These are phyloP conservation scores for Alternaria tenuissima DNA, from an alignment of 2,329 filamentous ascomycete genomes.

Conservation along the genomic window DNA sequence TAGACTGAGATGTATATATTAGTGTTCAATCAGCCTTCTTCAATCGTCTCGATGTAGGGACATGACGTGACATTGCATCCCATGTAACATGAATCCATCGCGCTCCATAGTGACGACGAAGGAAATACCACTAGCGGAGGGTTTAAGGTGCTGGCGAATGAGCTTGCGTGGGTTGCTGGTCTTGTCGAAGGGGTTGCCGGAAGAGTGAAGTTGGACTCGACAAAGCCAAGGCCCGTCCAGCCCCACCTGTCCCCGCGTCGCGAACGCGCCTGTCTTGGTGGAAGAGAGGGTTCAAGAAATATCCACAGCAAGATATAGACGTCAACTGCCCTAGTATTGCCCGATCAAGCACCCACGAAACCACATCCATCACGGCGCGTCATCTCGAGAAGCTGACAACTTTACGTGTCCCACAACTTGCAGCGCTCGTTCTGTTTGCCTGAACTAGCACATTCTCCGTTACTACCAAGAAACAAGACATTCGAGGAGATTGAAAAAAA, in stretches of 20 bases:
- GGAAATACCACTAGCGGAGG: neutral
- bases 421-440: neutral
- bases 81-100: neutral
- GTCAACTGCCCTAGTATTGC: neutral
- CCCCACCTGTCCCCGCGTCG: conserved; percentile 24
- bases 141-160: neutral
- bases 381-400: neutral
- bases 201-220: conserved; percentile 25
- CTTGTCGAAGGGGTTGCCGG: conserved; percentile 20
- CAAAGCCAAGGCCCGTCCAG: conserved; percentile 22
- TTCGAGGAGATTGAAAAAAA: neutral
- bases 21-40: neutral
- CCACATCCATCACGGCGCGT: neutral
- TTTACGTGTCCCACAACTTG: neutral
- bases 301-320: neutral
- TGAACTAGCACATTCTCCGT: neutral
- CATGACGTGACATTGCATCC: neutral
- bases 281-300: conserved; percentile 19
- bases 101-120: neutral
- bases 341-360: neutral
- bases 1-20: conserved; percentile 13
- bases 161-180: conserved; percentile 10
- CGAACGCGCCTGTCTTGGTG: conserved; percentile 24
- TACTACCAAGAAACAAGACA: neutral
- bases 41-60: neutral